A percentile compares a stretch with the other conserved stretches of the same genome.
phyloP scores from a whole-genome alignment of 805 yeast genomes.

The Wickerhamiella alocasiicola region DNA sequence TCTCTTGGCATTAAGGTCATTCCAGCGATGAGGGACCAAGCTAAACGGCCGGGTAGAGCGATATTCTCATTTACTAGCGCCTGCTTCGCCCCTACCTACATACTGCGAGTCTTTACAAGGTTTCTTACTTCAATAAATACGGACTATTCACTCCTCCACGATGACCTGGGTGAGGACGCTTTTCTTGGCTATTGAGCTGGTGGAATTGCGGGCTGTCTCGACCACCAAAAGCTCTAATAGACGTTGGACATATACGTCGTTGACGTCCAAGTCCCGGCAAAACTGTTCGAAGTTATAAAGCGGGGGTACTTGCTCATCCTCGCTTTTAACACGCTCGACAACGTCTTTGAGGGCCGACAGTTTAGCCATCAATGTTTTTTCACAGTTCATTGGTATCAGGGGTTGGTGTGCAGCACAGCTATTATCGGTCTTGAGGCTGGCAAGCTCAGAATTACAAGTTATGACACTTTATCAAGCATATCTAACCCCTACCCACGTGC shows the following conservation, averaged over 20 bases:
- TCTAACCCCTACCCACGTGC: slow-evolving; percentile 4
- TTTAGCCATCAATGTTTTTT: slow-evolving; percentile 13
- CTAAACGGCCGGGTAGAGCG: too few relatives aligned
- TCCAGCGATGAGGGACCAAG: too few relatives aligned
- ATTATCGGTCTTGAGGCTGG: too few relatives aligned
- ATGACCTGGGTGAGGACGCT: slow-evolving; percentile 6
- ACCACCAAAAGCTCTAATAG: slow-evolving; percentile 20
- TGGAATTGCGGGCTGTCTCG: slow-evolving; percentile 17
- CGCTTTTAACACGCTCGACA: slow-evolving; percentile 7
- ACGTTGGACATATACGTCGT: slow-evolving; percentile 19
- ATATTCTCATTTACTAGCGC: too few relatives aligned
- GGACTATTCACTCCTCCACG: slow-evolving; percentile 7
- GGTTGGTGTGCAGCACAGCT: background rate
- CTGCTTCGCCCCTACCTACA: background rate
- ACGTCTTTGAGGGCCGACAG: slow-evolving; percentile 14
- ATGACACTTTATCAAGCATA: slow-evolving; percentile 7
- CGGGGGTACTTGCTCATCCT: slow-evolving; percentile 14
- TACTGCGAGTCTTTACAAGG: background rate
- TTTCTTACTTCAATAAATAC: too few relatives aligned
- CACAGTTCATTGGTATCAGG: slow-evolving; percentile 1
- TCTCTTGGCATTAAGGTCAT: too few relatives aligned
- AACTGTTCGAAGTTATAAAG: slow-evolving; percentile 21
- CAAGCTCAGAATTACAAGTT: background rate
- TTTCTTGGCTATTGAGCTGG: background rate
- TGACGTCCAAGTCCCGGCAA: slow-evolving; percentile 21